Evolutionary conservation across 1,284 basidiomycete genomes (phyloP), one percentile per base, ranked within the genome.

Genomic region (Cutaneotrichosporon cyanovorans): DNA sequence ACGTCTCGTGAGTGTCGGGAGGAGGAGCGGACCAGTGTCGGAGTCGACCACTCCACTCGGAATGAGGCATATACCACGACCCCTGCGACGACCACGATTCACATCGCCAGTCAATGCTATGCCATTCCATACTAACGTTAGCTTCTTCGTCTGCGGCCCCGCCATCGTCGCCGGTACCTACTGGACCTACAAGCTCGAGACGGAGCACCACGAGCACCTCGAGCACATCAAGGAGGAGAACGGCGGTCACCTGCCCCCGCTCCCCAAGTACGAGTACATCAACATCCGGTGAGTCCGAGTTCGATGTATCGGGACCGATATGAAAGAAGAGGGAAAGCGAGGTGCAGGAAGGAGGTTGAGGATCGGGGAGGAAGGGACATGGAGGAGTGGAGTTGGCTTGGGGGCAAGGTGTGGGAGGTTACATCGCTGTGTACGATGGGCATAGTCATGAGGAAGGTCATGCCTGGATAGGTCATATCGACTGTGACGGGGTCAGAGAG

Each of bases 111-210:
- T n/a, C 28, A 15, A 32, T 11, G 4, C 20, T 18, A 14, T 19
- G 38, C 22, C 38, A 28, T 16, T 25, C 34, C 14, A 9, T 14
- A 36, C 33, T 42, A 19, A 46, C 38, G 12, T n/a, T 46, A 65
- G 62, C 40, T 65, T 62, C 57, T 70, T 60, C 60, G 62, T 68
- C 51, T 67, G 65, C 50, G 53, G 67, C 42, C 68, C 68, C 48
- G 66, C 57, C 44, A 50, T 57, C 47, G 44, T 65, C 36, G 57
- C 58, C 40, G 59, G 59, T 48, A 53, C 54, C 15, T 31, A 56
- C 35, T 70, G 65, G 64, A 61, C 60, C 40, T 70, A 57, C 53
- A 64, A 67, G 57, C 55, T 63, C 34, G 68, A 70, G 56, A 37
- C 58, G 23, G 68, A 62, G 33, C 68, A 70, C 61, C 52, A 55